Base-by-base conservation (phyloP, 2,329 filamentous ascomycete genomes). In the Alternaria postmessia region DNA sequence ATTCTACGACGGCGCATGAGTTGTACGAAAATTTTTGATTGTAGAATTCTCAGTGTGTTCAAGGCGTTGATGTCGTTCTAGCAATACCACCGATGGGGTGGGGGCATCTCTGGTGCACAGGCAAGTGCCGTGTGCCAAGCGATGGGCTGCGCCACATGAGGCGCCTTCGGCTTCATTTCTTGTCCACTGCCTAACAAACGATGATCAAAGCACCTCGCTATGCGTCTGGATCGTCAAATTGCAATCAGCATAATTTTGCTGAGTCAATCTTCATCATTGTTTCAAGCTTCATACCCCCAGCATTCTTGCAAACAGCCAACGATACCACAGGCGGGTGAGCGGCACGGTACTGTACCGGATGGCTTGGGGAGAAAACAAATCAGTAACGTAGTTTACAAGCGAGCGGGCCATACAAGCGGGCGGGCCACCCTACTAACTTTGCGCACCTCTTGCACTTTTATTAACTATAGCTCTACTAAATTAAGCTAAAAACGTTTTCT, bases 1-100 rank as follows among this genome's bases (percentile, higher is more conserved):
- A 7, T 24, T 12, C 0, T 2, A 18, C n/a, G 8, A 2, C 4
- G 5, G 2, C 7, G 0, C 20, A 2, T 20, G 18, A 5, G 3
- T 9, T 20, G 7, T 20, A 4, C n/a, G 18, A 3, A 3, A 6
- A 5, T 2, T 20, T 1, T 8, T n/a, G 8, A 0, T 39, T 6
- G 18, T 18, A 18, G 8, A 20, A 12, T 12, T 5, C 18, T 5
- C 2, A 5, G 6, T 6, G 18, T 1, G 20, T 6, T 11, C 6
- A 9, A 39, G 9, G 18, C 20, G 14, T 39, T 39, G 38, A 11
- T 39, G 8, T 20, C 18, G 9, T 39, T 39, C 3, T 3, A 39
- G 18, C 38, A 39, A 39, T 12, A 20, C 38, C 1, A 1, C 36
- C 38, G n/a, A 39, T 1, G 8, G 0, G 0, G 36, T 18, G 3